Percentiles rank a stretch among this genome's conserved stretches.
phyloP scores from a whole-genome alignment of 1,284 basidiomycete genomes.

The Puccinia novopanici region DNA sequence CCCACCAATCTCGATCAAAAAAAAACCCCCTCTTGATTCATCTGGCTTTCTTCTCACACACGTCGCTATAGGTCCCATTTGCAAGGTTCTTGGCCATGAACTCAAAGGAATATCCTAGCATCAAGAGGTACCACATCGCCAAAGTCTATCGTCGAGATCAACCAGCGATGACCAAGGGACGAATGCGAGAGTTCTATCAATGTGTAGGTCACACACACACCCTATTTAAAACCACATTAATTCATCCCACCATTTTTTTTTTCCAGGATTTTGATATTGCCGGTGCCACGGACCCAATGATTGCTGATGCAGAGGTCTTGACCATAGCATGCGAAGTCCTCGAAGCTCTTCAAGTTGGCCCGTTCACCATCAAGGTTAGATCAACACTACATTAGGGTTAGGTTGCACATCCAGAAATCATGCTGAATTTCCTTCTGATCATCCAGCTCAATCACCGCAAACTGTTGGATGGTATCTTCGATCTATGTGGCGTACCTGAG shows the following conservation, averaged over 20 bases:
- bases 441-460: slow-evolving; percentile 88
- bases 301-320: slow-evolving; percentile 91
- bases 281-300: slow-evolving; percentile 86
- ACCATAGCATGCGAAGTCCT: slow-evolving; percentile 80
- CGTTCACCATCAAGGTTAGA: slow-evolving; percentile 82
- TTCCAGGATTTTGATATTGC: slow-evolving; percentile 89
- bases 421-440: slow-evolving; percentile 13
- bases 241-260: neutral
- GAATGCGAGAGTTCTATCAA: slow-evolving; percentile 98
- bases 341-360: slow-evolving; percentile 80
- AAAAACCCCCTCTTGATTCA: too few relatives aligned
- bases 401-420: neutral
- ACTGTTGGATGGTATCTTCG: slow-evolving; percentile 95
- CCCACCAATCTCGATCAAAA: neutral
- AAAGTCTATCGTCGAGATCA: slow-evolving; percentile 97
- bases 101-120: slow-evolving; percentile 65
- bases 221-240: neutral
- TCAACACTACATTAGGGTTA: neutral
- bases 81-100: slow-evolving; percentile 93
- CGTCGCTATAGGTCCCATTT: slow-evolving; percentile 73
- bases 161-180: slow-evolving; percentile 95
- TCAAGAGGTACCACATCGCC: slow-evolving; percentile 94
- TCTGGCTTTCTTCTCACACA: neutral
- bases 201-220: slow-evolving; percentile 69
- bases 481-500: slow-evolving; percentile 87